These are phyloP conservation scores for Sideroxylon spinosum DNA, from an alignment of 179 eudicot species.

Conservation along the genomic window DNA sequence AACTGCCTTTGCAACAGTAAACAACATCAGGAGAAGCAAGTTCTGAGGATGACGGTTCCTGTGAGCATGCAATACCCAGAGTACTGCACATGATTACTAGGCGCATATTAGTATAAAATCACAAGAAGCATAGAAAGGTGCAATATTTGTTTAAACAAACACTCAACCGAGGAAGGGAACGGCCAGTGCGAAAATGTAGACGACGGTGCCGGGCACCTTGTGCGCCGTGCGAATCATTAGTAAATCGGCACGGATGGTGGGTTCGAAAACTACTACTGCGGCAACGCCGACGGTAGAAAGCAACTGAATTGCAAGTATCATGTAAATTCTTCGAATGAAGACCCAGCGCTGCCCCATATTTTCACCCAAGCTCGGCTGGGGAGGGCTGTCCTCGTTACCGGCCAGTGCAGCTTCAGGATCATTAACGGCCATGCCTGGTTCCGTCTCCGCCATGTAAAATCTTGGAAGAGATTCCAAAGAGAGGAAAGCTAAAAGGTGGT, in stretches of 20 bases:
- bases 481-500: too few species aligned
- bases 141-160: neutral
- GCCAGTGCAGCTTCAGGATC: neutral
- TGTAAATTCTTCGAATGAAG: conserved; percentile 53
- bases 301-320: conserved; percentile 42
- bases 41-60: conserved; percentile 52
- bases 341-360: conserved; percentile 48
- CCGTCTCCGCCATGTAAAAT: too few species aligned
- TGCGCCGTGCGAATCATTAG: conserved; percentile 20
- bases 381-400: conserved; percentile 18
- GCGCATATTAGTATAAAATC: neutral
- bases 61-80: conserved; percentile 33
- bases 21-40: conserved; percentile 38
- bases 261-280: conserved; percentile 26
- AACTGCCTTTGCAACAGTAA: conserved; percentile 39
- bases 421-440: too few species aligned
- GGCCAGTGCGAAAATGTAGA: conserved; percentile 33
- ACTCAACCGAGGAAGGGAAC: conserved; percentile 37
- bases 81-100: conserved; percentile 25
- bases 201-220: conserved; percentile 22
- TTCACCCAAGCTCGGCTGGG: conserved; percentile 48
- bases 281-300: conserved; percentile 42
- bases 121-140: neutral
- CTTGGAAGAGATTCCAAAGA: too few species aligned
- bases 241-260: conserved; percentile 21